A percentile compares a stretch with the other conserved stretches of the same genome.
Evolutionary conservation across 805 yeast genomes (phyloP).

Genomic region (Saccharomyces kudriavzevii): DNA sequence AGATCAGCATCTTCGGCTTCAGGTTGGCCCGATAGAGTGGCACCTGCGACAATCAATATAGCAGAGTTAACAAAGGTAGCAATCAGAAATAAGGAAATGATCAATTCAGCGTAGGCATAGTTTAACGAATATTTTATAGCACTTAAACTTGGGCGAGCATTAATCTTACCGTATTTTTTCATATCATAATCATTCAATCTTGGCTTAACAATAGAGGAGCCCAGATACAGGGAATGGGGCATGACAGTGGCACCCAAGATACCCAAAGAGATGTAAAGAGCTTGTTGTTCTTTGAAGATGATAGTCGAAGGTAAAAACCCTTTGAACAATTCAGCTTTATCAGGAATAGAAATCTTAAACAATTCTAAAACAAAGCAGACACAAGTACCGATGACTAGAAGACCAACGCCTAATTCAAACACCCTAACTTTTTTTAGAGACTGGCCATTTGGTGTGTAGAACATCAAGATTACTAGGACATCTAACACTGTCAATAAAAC

Average conservation of each 20-base stretch:
- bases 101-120: slow-evolving; percentile 74
- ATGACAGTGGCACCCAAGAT: slow-evolving; percentile 90
- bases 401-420: slow-evolving; percentile 69
- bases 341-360: slow-evolving; percentile 47
- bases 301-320: slow-evolving; percentile 70
- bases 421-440: slow-evolving; percentile 65
- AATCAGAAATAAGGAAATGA: slow-evolving; percentile 72
- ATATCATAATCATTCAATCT: slow-evolving; percentile 68
- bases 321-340: slow-evolving; percentile 42
- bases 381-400: slow-evolving; percentile 66
- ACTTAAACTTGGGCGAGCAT: slow-evolving; percentile 64
- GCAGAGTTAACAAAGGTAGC: slow-evolving; percentile 92
- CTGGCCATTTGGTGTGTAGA: slow-evolving; percentile 69
- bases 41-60: slow-evolving; percentile 84
- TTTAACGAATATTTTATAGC: slow-evolving; percentile 76
- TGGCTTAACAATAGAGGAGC: slow-evolving; percentile 83
- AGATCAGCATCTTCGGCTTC: slow-evolving; percentile 73
- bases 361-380: slow-evolving; percentile 67
- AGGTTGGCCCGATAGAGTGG: slow-evolving; percentile 61
- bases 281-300: slow-evolving; percentile 53
- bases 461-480: slow-evolving; percentile 68
- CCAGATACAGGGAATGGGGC: slow-evolving; percentile 85
- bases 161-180: slow-evolving; percentile 39
- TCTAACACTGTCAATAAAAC: slow-evolving; percentile 74
- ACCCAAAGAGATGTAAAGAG: slow-evolving; percentile 70